Conservation (phyloP, 106 monocot genomes). For the Acorus calamus region DNA sequence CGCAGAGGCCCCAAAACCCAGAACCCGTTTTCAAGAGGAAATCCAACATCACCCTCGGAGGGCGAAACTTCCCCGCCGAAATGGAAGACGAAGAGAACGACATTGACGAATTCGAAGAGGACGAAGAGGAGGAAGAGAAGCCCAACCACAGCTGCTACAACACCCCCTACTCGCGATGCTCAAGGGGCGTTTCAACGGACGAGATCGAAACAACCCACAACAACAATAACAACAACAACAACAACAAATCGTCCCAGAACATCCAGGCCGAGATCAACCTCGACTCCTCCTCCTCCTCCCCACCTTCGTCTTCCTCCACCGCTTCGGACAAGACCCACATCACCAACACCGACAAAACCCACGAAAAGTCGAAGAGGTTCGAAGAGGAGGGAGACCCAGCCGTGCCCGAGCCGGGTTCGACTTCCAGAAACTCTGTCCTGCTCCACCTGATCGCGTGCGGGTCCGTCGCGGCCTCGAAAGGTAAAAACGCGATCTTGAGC, state of each 20-base stretch:
- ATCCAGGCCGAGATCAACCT: conserved; percentile 35
- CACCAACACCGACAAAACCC: neutral
- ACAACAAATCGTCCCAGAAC: neutral
- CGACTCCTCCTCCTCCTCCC: conserved; percentile 27
- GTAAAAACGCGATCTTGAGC: neutral
- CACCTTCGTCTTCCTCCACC: conserved; percentile 41
- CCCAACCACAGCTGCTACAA: neutral
- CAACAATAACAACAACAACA: neutral
- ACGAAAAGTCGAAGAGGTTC: conserved; percentile 1
- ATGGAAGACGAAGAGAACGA: conserved; percentile 21
- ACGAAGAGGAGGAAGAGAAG: conserved; percentile 1
- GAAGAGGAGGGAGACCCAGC: conserved; percentile 15
- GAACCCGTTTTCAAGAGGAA: no score
- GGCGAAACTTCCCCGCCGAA: conserved; percentile 14
- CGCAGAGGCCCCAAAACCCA: neutral
- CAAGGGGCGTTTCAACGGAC: conserved; percentile 31
- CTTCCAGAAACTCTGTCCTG: conserved; percentile 35
- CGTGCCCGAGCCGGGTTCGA: conserved; percentile 3
- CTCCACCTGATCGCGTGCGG: conserved; percentile 81
- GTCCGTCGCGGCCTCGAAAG: conserved; percentile 11
- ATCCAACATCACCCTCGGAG: neutral
- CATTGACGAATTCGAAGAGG: conserved; percentile 15
- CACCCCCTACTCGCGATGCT: conserved; percentile 6
- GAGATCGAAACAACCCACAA: conserved; percentile 6
- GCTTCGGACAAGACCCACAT: conserved; percentile 11